phyloP scores from a whole-genome alignment of 2,329 filamentous ascomycete genomes.

The Aquanectria penicillioides region DNA sequence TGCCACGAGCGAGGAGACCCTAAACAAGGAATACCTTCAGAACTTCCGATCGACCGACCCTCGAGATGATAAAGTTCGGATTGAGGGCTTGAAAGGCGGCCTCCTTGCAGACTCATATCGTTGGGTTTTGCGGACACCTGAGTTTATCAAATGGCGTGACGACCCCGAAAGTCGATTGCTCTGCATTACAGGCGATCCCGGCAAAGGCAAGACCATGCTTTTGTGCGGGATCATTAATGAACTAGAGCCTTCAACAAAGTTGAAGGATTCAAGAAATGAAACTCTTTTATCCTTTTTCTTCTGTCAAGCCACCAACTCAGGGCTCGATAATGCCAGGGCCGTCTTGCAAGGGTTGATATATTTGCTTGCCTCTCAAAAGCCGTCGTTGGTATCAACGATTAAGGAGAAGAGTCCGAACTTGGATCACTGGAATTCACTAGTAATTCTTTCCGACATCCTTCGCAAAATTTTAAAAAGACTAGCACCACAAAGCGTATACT shows the following conservation, averaged over 20 bases:
- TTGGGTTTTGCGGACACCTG: not conserved
- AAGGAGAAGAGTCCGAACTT: not conserved
- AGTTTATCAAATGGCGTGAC: not conserved
- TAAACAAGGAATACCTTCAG: not conserved
- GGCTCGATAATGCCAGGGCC: not conserved
- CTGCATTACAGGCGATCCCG: slow-evolving; percentile 67
- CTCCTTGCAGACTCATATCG: not conserved
- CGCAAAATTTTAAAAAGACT: not conserved
- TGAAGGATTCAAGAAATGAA: no score
- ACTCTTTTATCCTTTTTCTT: not conserved
- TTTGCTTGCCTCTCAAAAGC: no score
- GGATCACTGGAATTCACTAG: not conserved
- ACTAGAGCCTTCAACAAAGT: no score
- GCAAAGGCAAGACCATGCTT: slow-evolving; percentile 54
- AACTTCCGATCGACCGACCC: not conserved
- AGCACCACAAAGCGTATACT: not conserved
- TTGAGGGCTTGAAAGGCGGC: not conserved
- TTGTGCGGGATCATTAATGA: not conserved
- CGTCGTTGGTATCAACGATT: not conserved
- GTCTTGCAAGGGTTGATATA: no score
- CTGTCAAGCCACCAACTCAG: not conserved
- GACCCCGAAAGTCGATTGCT: not conserved
- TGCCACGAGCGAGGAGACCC: no score
- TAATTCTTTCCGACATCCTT: not conserved
- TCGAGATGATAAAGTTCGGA: not conserved